Evolutionary conservation across 2,329 filamentous ascomycete species (phyloP), one percentile per base, ranked within the genome.

Genomic region (Teratosphaeria pseudoeucalypti): DNA sequence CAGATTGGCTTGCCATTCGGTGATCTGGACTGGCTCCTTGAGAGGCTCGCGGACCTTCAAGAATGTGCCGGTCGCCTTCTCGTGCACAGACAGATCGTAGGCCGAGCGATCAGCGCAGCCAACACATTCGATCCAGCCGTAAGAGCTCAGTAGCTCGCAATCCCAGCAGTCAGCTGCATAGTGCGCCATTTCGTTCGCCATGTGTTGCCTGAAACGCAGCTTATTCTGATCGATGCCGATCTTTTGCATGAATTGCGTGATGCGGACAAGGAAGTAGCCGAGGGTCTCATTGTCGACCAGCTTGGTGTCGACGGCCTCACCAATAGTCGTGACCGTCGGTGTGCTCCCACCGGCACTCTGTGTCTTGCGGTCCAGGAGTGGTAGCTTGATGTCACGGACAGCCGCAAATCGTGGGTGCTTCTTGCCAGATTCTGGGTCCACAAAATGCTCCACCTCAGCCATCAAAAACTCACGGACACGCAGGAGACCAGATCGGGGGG

Each of bases 151-250:
- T 58, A 99, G 79, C 75, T 99, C 94, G 14, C 91, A 92, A 75
- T 99, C 94, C 94, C 94, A 97, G 79, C 94, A 99, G 78, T 99
- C 94, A 59, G 86, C 83, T 54, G 94, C 94, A 73, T 99, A 99
- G 77, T 99, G 94, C 16, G 94, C 87, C 87, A 89, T 89, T 72
- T 90, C 87, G 68, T 89, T 89, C 56, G 83, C 82, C 92, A 99
- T 96, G 77, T 99, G 94, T 77, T 99, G 94, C 70, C 94, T 85
- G 82, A 97, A 97, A 58, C 94, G 88, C 68, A 97, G 83, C 81
- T 97, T 99, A 65, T 79, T 82, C 72, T 85, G 80, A 73, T 97
- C 92, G 55, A 95, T 82, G 71, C 94, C 94, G 67, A 99, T 87
- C 76, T 87, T 91, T 70, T 88, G 75, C 66, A 97, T 82, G 82